Percentiles rank a stretch among this genome's conserved stretches.
Conservation (phyloP, 2,329 filamentous ascomycete species). For the Mycogone perniciosa region DNA sequence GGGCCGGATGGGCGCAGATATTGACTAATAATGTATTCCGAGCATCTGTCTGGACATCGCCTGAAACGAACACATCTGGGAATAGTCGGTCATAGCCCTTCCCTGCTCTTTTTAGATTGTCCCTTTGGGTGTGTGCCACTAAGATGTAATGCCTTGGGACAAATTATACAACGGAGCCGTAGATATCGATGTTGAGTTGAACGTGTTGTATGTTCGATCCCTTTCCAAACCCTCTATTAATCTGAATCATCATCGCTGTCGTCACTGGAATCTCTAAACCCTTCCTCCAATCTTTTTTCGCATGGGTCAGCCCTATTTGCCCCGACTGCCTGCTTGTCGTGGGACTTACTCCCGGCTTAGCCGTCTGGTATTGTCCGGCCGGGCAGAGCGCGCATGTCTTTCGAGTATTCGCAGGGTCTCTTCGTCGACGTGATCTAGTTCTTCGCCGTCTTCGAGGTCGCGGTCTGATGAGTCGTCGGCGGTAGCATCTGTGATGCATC, state of each 20-base stretch:
- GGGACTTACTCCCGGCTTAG: conserved; percentile 65
- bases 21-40: no score
- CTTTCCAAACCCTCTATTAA: background rate
- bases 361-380: conserved; percentile 49
- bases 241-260: conserved; percentile 31
- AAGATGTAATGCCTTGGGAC: no score
- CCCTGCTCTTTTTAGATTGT: no score
- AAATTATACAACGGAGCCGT: background rate
- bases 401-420: conserved; percentile 38
- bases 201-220: background rate
- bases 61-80: no score
- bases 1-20: no score
- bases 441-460: conserved; percentile 61
- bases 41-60: no score
- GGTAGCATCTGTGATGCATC: conserved; percentile 33
- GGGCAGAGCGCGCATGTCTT: conserved; percentile 25
- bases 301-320: background rate
- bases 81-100: no score
- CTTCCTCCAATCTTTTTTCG: conserved; percentile 30
- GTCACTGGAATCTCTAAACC: conserved; percentile 37
- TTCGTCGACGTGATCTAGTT: conserved; percentile 55
- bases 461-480: conserved; percentile 33
- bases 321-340: background rate
- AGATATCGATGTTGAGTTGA: background rate
- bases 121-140: no score